Evolutionary conservation across 768 basidiomycete genomes (phyloP).

Genomic region (Pulveroboletus ravenelii): DNA sequence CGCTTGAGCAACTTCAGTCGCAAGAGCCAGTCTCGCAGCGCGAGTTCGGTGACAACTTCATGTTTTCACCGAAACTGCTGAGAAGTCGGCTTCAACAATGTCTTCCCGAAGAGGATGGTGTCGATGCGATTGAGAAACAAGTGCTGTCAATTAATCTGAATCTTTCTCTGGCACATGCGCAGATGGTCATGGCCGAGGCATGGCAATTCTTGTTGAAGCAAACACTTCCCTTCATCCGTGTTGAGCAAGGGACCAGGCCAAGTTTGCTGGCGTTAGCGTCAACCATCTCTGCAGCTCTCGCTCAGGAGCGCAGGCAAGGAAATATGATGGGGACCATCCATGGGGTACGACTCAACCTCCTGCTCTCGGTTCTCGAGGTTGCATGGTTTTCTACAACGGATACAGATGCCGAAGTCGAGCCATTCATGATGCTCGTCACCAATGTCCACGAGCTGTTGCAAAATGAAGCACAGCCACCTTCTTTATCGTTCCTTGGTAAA

Average conservation of each 20-base stretch:
- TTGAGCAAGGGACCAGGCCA: conserved; percentile 51
- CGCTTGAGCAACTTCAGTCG: conserved; percentile 58
- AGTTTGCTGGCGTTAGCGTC: conserved; percentile 54
- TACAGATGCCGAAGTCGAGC: conserved; percentile 47
- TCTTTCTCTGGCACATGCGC: conserved; percentile 77
- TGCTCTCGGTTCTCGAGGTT: conserved; percentile 75
- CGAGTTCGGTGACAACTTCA: conserved; percentile 75
- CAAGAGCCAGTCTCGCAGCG: conserved; percentile 63
- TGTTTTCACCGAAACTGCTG: conserved; percentile 61
- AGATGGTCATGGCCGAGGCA: conserved; percentile 66
- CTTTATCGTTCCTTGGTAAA: conserved; percentile 64
- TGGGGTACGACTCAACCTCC: conserved; percentile 63
- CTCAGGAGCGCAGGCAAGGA: conserved; percentile 65
- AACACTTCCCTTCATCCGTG: conserved; percentile 58
- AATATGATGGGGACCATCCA: conserved; percentile 86
- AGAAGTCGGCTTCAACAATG: conserved; percentile 52
- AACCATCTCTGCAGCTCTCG: conserved; percentile 61
- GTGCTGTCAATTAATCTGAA: conserved; percentile 81
- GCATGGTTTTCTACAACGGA: conserved; percentile 67
- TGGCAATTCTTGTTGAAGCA: conserved; percentile 73
- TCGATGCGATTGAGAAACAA: conserved; percentile 50
- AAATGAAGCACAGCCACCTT: conserved; percentile 71
- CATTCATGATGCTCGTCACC: conserved; percentile 57
- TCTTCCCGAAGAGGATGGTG: conserved; percentile 31
- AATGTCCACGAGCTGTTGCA: conserved; percentile 62